Percentiles rank a stretch among this genome's conserved stretches.
Conservation (phyloP, 2,329 filamentous ascomycete genomes). For the Pseudopyricularia javanii region DNA sequence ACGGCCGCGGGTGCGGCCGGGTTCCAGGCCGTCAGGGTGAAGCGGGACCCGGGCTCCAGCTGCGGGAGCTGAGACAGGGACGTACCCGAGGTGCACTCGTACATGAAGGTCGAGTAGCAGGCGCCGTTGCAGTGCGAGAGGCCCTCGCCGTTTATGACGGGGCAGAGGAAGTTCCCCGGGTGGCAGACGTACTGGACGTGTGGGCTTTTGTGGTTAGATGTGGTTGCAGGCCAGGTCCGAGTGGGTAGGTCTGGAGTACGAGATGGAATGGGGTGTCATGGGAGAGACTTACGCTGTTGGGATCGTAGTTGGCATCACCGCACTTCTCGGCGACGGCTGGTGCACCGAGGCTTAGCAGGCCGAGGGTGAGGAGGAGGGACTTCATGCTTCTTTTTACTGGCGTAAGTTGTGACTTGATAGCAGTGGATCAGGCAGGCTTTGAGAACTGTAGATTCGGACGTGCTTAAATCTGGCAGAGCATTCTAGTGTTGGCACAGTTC, state of each 20-base stretch:
- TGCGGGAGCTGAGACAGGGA: constrained; percentile 11
- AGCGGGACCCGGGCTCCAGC: constrained; percentile 9
- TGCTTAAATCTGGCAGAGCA: too few species aligned
- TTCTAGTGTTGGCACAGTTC: too few species aligned
- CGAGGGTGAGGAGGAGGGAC: background rate
- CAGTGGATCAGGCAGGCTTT: background rate
- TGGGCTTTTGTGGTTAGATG: background rate
- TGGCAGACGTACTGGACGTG: constrained; percentile 15
- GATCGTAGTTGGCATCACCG: background rate
- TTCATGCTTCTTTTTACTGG: background rate
- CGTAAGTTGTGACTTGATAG: background rate
- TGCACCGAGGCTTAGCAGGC: background rate
- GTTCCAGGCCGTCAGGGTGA: constrained; percentile 17
- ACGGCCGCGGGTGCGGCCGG: constrained; percentile 11
- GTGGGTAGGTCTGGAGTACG: background rate
- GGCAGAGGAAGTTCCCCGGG: constrained; percentile 18
- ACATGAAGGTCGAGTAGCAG: constrained; percentile 22
- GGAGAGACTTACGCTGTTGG: background rate
- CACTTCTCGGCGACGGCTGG: background rate
- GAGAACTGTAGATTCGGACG: too few species aligned
- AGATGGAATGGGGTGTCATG: too few species aligned
- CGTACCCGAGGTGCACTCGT: constrained; percentile 13
- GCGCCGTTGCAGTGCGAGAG: constrained; percentile 19
- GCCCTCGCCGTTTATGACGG: constrained; percentile 18
- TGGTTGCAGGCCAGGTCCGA: background rate